Evolutionary conservation across 2,329 filamentous ascomycete species (phyloP), one percentile per base, ranked within the genome.

Genomic region (Dactylonectria macrodidyma): DNA sequence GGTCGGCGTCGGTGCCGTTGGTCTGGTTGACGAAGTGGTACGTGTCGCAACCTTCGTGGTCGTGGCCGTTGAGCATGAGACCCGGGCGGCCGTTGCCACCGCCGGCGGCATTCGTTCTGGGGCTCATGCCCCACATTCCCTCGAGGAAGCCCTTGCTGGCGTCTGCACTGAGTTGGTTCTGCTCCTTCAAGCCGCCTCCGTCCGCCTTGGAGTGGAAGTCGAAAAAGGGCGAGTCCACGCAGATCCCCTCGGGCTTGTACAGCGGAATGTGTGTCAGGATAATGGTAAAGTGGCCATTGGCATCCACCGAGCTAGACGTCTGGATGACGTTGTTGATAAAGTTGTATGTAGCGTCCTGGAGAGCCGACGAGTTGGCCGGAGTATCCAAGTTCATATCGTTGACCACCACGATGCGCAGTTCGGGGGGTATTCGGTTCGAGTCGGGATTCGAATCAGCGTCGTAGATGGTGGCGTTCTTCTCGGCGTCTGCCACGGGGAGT

Each of bases 361-460:
- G 86, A 3, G 88, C 84, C 3, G 84, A 75, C 19, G 89, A 88
- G 46, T 89, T 84, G 5, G 92, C 94, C 0, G 96, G 96, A 0
- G 91, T 93, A 80, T 99, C 96, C 44, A 99, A 89, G 76, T 97
- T 97, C 89, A 99, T 94, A 62, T 94, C 92, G 81, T 99, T 99
- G 71, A 99, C 86, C 41, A 97, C 89, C 34, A 98, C 85, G 64
- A 99, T 85, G 72, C 95, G 92, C 52, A 99, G 84, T 69, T 94
- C 91, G 2, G 95, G 92, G 0, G 81, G 71, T 0, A 90, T 77
- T 44, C 84, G 86, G 52, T 81, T 80, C 6, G 86, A 87, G 2
- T 81, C 78, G 2, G 83, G 82, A 60, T 88, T 86, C 14, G 73
- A 80, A 9, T 79, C 78, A 3, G 78, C 78, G 65, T 87, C 77